These are phyloP conservation scores for Phaeotremella skinneri DNA, from an alignment of 768 basidiomycete species.

Conservation along the genomic window DNA sequence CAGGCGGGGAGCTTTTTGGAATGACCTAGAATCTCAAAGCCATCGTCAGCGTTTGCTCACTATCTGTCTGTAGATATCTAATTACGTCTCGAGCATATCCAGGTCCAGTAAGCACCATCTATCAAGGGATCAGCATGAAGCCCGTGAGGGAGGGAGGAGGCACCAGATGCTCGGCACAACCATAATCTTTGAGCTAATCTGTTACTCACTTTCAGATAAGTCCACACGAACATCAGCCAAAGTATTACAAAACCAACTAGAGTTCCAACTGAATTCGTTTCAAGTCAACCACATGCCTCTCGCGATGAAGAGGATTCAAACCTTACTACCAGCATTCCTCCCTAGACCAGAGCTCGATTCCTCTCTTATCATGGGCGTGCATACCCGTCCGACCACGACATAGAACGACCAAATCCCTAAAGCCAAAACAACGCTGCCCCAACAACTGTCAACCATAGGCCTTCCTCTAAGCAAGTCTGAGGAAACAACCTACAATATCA, in stretches of 20 bases:
- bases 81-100: conserved; percentile 34
- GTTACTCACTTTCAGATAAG: conserved; percentile 70
- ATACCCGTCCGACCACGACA: conserved; percentile 73
- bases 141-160: too few relatives aligned
- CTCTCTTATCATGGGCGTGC: conserved; percentile 65
- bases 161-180: too few relatives aligned
- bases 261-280: conserved; percentile 65
- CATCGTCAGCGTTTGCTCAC: conserved; percentile 1
- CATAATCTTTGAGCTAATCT: too few relatives aligned
- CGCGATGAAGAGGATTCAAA: too few relatives aligned
- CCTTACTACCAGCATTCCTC: conserved; percentile 66
- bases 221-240: conserved; percentile 72
- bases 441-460: background rate
- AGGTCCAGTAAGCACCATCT: conserved; percentile 33
- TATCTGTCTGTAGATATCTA: background rate
- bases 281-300: too few relatives aligned
- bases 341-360: conserved; percentile 56
- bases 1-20: background rate
- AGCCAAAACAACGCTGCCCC: conserved; percentile 56
- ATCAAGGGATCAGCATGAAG: background rate
- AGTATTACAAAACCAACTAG: conserved; percentile 65
- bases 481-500: conserved; percentile 26
- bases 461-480: background rate
- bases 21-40: too few relatives aligned
- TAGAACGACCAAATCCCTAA: conserved; percentile 69